These are phyloP conservation scores for Colletotrichum acutatum DNA, from an alignment of 2,329 filamentous ascomycete species.

Conservation along the genomic window DNA sequence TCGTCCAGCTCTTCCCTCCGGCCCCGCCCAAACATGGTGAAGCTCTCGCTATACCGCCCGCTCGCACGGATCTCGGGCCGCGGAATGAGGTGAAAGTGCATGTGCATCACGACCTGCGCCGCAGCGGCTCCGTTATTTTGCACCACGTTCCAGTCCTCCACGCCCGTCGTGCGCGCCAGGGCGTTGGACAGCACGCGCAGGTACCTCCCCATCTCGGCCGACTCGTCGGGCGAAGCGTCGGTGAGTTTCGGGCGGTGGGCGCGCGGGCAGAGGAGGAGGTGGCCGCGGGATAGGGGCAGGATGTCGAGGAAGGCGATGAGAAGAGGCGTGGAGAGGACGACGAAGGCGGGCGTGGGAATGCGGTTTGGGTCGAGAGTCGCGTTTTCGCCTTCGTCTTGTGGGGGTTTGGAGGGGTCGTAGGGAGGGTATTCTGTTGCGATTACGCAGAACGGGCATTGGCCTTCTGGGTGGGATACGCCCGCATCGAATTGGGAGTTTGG, in stretches of 20 bases:
- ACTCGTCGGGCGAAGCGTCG: constrained; percentile 72
- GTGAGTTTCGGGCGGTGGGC: constrained; percentile 81
- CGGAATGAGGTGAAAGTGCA: constrained; percentile 95
- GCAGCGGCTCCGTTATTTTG: constrained; percentile 94
- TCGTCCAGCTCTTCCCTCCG: constrained; percentile 80
- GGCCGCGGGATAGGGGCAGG: constrained; percentile 84
- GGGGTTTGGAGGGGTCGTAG: constrained; percentile 57
- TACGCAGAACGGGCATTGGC: constrained; percentile 70
- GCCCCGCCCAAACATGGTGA: constrained; percentile 86
- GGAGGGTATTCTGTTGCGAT: constrained; percentile 64
- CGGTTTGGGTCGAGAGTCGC: constrained; percentile 46
- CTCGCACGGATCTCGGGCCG: constrained; percentile 74
- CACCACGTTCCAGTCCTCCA: constrained; percentile 93
- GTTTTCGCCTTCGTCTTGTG: constrained; percentile 42
- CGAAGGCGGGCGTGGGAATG: constrained; percentile 60
- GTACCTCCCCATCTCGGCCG: constrained; percentile 73
- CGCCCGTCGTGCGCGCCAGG: constrained; percentile 74
- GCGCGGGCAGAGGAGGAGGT: constrained; percentile 85
- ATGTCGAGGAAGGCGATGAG: constrained; percentile 94
- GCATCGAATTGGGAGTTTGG: constrained; percentile 28
- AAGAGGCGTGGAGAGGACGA: constrained; percentile 81
- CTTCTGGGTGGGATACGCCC: constrained; percentile 40
- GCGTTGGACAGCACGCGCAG: constrained; percentile 80
- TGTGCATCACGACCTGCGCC: constrained; percentile 91
- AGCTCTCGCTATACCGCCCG: constrained; percentile 68